Conservation (phyloP, 2,329 filamentous ascomycete species). For the Claviceps maximensis region DNA sequence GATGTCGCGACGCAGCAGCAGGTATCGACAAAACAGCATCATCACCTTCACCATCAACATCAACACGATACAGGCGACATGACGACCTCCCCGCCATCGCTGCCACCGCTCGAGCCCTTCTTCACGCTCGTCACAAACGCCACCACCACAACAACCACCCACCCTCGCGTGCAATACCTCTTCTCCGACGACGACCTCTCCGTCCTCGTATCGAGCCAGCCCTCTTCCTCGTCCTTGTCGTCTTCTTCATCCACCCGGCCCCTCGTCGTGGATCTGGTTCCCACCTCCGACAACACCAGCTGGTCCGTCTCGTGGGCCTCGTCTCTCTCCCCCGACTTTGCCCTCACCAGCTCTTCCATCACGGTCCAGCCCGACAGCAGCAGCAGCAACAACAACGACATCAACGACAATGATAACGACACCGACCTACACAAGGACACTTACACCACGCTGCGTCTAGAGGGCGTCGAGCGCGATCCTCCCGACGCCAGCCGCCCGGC, state of each 20-base stretch:
- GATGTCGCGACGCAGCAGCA: background rate
- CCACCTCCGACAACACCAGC: slow-evolving; percentile 24
- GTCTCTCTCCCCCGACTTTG: slow-evolving; percentile 64
- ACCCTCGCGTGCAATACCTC: slow-evolving; percentile 82
- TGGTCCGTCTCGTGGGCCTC: slow-evolving; percentile 53
- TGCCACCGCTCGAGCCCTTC: slow-evolving; percentile 54
- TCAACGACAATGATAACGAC: background rate
- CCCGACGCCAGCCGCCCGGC: slow-evolving; percentile 10
- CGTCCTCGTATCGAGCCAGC: slow-evolving; percentile 49
- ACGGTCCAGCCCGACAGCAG: slow-evolving; percentile 24
- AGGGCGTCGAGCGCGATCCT: slow-evolving; percentile 25
- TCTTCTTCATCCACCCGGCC: slow-evolving; percentile 38
- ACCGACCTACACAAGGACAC: slow-evolving; percentile 5
- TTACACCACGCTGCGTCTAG: slow-evolving; percentile 21
- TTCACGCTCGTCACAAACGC: slow-evolving; percentile 75
- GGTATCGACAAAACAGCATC: background rate
- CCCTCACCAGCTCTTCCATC: slow-evolving; percentile 35
- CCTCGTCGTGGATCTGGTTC: slow-evolving; percentile 42
- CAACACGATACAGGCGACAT: background rate
- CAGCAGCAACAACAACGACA: slow-evolving; percentile 11
- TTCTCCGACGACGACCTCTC: slow-evolving; percentile 86
- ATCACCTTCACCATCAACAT: background rate
- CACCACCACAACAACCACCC: slow-evolving; percentile 59
- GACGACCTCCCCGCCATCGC: background rate
- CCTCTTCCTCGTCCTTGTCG: slow-evolving; percentile 35